These are phyloP conservation scores for Jacaranda copaia DNA, from an alignment of 257 asterid genomes.

Conservation along the genomic window DNA sequence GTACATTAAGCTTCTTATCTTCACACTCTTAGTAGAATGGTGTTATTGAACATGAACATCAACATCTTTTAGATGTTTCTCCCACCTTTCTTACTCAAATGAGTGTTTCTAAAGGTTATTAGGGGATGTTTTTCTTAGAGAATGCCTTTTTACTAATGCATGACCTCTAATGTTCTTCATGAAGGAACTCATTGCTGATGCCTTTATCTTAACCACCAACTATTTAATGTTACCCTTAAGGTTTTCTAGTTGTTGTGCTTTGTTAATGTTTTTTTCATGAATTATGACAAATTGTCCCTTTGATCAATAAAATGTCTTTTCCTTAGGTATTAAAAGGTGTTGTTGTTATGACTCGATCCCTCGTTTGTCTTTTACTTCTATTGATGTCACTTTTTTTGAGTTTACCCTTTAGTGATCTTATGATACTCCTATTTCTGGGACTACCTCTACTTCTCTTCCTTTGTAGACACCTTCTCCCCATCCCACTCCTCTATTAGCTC, in stretches of 20 bases:
- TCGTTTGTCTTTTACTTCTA: background rate
- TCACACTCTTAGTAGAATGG: no score
- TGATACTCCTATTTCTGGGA: no score
- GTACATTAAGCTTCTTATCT: background rate
- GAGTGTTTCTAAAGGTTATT: background rate
- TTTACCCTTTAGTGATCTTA: background rate
- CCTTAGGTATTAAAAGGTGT: background rate
- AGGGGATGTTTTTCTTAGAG: background rate
- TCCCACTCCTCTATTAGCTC: background rate
- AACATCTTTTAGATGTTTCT: background rate
- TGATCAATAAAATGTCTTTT: background rate
- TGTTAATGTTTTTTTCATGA: no score
- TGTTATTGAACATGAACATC: no score
- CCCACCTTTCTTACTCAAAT: background rate
- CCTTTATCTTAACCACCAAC: background rate
- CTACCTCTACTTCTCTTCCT: background rate
- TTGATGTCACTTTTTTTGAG: background rate
- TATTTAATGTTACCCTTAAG: background rate
- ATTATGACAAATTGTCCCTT: background rate
- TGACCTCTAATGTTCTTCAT: background rate
- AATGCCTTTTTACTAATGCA: background rate
- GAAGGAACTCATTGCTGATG: background rate
- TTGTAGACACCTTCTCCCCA: background rate
- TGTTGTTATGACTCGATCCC: background rate
- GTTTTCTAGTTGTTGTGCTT: background rate